Conservation (phyloP, 192 early-diverging fungal species). For the Umbelopsis isabellina region DNA sequence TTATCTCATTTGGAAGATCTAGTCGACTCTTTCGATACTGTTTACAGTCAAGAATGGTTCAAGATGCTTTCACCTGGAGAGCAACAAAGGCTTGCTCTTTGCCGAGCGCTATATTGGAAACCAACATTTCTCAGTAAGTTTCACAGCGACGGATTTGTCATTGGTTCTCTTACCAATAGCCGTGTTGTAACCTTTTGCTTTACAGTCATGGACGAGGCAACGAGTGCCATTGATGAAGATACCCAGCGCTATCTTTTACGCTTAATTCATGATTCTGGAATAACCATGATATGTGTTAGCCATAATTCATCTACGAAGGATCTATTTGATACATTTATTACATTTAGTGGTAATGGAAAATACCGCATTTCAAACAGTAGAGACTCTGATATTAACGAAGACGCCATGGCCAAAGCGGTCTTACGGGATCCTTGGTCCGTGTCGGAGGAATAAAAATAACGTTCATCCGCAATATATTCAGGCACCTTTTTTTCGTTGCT, state of each 20-base stretch:
- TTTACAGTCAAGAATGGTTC: conserved; percentile 60
- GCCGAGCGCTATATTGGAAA: conserved; percentile 66
- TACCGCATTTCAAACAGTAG: conserved; percentile 2
- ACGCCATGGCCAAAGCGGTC: background rate
- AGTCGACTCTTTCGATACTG: conserved; percentile 46
- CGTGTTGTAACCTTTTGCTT: conserved; percentile 27
- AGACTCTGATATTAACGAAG: conserved; percentile 8
- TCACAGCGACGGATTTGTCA: background rate
- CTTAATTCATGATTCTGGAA: conserved; percentile 60
- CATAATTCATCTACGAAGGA: conserved; percentile 58
- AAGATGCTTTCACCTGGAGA: conserved; percentile 78
- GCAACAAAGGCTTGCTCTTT: conserved; percentile 72
- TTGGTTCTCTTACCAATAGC: conserved; percentile 7
- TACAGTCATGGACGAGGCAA: conserved; percentile 69
- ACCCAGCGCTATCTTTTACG: conserved; percentile 62
- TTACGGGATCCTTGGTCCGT: conserved; percentile 9
- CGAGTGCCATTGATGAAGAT: conserved; percentile 63
- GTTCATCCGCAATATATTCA: background rate
- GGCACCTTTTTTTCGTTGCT: background rate
- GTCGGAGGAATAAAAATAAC: conserved; percentile 7
- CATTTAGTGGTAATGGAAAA: conserved; percentile 15
- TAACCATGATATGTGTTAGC: conserved; percentile 90
- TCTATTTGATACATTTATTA: conserved; percentile 21
- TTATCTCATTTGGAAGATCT: conserved; percentile 43
- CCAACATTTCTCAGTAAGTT: conserved; percentile 73